phyloP scores from a whole-genome alignment of 345 rosid species.

The Eutrema japonicum region DNA sequence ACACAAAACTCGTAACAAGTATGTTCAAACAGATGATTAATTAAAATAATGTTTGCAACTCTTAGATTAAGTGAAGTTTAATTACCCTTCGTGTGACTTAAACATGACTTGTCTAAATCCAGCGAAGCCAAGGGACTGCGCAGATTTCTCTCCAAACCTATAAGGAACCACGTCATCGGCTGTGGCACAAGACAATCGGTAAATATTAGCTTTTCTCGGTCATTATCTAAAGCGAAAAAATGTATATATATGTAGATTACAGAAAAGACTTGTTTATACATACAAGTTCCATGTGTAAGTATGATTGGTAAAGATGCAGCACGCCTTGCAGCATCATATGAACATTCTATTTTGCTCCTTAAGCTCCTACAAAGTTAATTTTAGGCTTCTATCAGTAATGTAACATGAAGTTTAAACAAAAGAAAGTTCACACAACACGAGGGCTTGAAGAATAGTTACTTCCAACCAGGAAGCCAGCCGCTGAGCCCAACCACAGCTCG shows the following conservation, averaged over 20 bases:
- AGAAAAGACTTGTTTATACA: conserved; percentile 19
- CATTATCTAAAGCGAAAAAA: neutral
- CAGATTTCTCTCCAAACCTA: conserved; percentile 81
- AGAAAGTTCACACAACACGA: neutral
- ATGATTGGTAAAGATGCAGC: conserved; percentile 69
- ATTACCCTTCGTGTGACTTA: conserved; percentile 76
- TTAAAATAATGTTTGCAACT: neutral
- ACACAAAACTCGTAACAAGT: conserved; percentile 8
- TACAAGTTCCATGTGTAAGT: conserved; percentile 72
- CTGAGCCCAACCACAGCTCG: conserved; percentile 65
- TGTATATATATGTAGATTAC: neutral
- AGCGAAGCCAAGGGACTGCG: conserved; percentile 56
- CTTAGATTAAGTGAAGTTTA: neutral
- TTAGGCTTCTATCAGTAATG: conserved; percentile 3
- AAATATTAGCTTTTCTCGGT: conserved; percentile 18
- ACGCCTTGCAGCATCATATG: conserved; percentile 66
- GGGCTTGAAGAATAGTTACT: conserved; percentile 47
- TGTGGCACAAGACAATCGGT: conserved; percentile 37
- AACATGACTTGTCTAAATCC: conserved; percentile 75
- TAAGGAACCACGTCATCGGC: conserved; percentile 85
- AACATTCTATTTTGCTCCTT: conserved; percentile 63
- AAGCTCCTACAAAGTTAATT: conserved; percentile 49
- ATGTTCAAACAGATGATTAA: conserved; percentile 25
- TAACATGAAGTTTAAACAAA: conserved; percentile 6
- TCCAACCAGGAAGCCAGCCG: conserved; percentile 95